Base-by-base conservation (phyloP, 768 basidiomycete genomes). In the Dioszegia aurantiaca region DNA sequence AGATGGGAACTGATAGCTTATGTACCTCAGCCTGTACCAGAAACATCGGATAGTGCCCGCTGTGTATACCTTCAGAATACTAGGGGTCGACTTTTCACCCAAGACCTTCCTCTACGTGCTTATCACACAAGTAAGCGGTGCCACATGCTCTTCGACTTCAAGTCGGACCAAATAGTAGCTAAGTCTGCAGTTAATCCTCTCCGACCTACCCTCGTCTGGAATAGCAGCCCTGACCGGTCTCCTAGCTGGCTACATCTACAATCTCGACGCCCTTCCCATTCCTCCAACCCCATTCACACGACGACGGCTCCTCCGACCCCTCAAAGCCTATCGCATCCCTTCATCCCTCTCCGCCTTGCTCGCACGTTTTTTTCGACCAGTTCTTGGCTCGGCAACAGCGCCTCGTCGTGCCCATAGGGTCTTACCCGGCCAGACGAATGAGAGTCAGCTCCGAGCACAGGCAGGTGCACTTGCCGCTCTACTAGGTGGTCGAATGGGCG, bases 41-140 rank as follows among this genome's bases (percentile, higher is more conserved):
- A 87, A 88, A 75, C 83, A 83, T 51, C 79, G 89, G 41, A 82
- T 89, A 40, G 84, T 91, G 1, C 91, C 91, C 0, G 77, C 85
- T 0, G 80, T 83, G 1, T 94, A 93, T 77, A 81, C 80, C 43
- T 89, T 87, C 75, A 82, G 84, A 27, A 81, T 93, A 26, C 87
- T 90, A 64, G 87, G 87, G 2, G 60, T 90, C 19, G 77, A 84
- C 10, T 77, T 90, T 55, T 87, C 81, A 65, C 37, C 64, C 45
- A 61, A 40, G 49, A 23, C 26, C 53, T 58, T 41, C 56, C 56
- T 33, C 42, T 56, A 33, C 41, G 33, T 55, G 4, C 37, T 61
- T 5, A 39, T 33, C 30, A 23, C 53, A 6, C 44, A 48, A 33
- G 54, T 58, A 31, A 27, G 51, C 21, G 8, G 6, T 3, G 37